phyloP scores from a whole-genome alignment of 2,329 filamentous ascomycete genomes.

The Bipolaris oryzae region DNA sequence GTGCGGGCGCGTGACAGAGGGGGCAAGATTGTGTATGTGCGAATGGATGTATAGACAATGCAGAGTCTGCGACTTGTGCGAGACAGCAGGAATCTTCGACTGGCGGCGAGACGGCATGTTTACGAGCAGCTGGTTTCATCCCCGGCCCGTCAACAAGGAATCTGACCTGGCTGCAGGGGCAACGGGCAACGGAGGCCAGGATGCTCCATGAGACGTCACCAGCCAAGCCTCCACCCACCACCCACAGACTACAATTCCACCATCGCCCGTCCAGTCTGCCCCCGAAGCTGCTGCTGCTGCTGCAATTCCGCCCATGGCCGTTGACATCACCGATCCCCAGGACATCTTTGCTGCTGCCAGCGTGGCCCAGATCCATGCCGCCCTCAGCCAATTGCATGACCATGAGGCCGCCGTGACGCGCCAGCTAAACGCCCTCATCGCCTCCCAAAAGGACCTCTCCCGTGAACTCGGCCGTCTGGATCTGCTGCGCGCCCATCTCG shows the following conservation, averaged over 20 bases:
- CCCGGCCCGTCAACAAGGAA: constrained; percentile 12
- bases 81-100: background rate
- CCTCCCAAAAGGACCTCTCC: constrained; percentile 83
- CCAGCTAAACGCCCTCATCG: constrained; percentile 76
- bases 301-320: constrained; percentile 20
- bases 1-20: background rate
- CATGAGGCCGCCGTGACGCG: constrained; percentile 77
- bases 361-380: constrained; percentile 78
- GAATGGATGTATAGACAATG: background rate
- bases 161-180: constrained; percentile 11
- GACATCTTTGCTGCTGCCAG: constrained; percentile 69
- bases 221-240: constrained; percentile 5
- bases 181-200: constrained; percentile 8
- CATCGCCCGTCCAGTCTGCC: background rate
- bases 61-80: background rate
- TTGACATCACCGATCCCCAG: constrained; percentile 18
- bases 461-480: constrained; percentile 88
- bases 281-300: no score
- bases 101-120: constrained; percentile 1
- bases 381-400: constrained; percentile 74
- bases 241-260: background rate
- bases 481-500: constrained; percentile 83
- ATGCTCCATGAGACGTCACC: constrained; percentile 10
- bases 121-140: background rate
- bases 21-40: no score